These are phyloP conservation scores for Pyricularia sp. DNA, from an alignment of 2,329 filamentous ascomycete genomes.

Conservation along the genomic window DNA sequence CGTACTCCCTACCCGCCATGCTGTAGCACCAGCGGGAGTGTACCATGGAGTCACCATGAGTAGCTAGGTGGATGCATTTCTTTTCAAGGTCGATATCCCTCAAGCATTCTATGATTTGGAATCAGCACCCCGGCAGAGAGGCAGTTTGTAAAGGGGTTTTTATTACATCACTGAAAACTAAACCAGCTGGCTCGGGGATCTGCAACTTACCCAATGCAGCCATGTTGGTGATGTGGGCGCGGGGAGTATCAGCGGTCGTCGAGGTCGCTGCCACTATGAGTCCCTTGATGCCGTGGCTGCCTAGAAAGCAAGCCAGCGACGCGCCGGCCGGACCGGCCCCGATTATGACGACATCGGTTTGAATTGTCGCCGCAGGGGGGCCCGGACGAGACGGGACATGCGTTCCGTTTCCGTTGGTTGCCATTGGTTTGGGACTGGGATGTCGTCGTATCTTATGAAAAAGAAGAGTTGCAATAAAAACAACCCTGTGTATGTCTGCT, in stretches of 20 bases:
- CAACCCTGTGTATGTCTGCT: not conserved
- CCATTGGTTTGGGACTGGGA: not conserved
- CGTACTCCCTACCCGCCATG: constrained; percentile 40
- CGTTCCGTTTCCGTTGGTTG: not conserved
- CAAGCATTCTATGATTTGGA: constrained; percentile 28
- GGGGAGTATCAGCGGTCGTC: constrained; percentile 40
- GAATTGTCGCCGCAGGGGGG: constrained; percentile 9
- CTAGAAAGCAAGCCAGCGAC: constrained; percentile 38
- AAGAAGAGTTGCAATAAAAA: not conserved
- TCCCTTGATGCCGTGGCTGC: constrained; percentile 34
- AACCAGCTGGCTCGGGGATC: not conserved
- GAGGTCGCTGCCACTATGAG: constrained; percentile 37
- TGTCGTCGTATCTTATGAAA: not conserved
- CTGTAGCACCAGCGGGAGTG: constrained; percentile 39
- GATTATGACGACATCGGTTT: constrained; percentile 34
- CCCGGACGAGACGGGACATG: not conserved
- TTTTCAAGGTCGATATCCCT: constrained; percentile 36
- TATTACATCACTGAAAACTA: not conserved
- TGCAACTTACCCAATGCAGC: constrained; percentile 30
- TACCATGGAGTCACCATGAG: constrained; percentile 26
- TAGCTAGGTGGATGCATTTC: constrained; percentile 22
- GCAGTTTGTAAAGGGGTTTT: not conserved
- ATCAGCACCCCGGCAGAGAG: not conserved
- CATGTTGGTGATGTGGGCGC: constrained; percentile 49
- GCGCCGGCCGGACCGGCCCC: constrained; percentile 42